A percentile compares a stretch with the other conserved stretches of the same genome.
Conservation (phyloP, 352 stramenopile genomes). For the Phytopythium oedochilum region DNA sequence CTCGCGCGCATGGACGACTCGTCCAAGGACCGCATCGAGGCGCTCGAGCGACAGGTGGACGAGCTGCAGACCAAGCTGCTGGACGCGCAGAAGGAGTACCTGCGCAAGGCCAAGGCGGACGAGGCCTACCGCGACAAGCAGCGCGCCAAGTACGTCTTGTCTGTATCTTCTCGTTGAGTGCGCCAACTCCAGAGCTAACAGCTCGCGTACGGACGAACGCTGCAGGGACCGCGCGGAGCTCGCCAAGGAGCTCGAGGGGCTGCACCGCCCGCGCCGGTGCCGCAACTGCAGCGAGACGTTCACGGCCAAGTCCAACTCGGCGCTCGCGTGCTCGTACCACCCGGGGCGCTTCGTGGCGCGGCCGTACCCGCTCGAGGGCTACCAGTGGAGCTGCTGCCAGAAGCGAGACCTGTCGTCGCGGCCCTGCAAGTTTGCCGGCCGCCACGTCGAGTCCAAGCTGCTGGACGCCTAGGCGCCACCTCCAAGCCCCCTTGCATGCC, state of each 20-base stretch:
- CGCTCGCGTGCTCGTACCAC: constrained; percentile 76
- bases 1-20: constrained; percentile 69
- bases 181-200: too few species aligned
- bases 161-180: neutral
- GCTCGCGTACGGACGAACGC: too few species aligned
- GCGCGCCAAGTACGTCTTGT: constrained; percentile 27
- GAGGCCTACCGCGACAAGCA: constrained; percentile 65
- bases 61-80: constrained; percentile 69
- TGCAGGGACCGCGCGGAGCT: constrained; percentile 58
- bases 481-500: neutral
- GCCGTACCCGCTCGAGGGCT: constrained; percentile 76
- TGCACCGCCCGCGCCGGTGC: constrained; percentile 73
- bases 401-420: constrained; percentile 75
- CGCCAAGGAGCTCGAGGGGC: constrained; percentile 61
- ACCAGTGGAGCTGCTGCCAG: constrained; percentile 82
- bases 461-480: constrained; percentile 21
- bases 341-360: constrained; percentile 68
- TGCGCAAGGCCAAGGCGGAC: constrained; percentile 78
- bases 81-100: constrained; percentile 77
- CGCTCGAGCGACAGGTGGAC: constrained; percentile 63
- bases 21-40: constrained; percentile 74
- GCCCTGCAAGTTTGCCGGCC: constrained; percentile 75
- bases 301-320: constrained; percentile 79
- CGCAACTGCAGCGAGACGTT: constrained; percentile 82
- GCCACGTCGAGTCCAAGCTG: constrained; percentile 67